A percentile compares a stretch with the other conserved stretches of the same genome.
phyloP scores from a whole-genome alignment of 352 stramenopile genomes.

The Aphanomyces invadans region DNA sequence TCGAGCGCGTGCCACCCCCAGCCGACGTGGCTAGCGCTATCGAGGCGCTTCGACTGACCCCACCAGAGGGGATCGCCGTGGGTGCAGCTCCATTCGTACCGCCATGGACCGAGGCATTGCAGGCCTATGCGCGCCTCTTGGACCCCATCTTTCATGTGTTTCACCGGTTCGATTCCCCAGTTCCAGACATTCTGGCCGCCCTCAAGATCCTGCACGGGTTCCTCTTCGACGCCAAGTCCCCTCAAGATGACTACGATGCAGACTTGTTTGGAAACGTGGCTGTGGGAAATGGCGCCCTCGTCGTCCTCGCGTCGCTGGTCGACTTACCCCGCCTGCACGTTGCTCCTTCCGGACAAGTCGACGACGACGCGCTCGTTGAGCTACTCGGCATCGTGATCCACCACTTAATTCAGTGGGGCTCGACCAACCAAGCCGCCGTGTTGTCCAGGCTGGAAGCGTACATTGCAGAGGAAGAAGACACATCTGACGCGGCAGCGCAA shows the following conservation, averaged over 20 bases:
- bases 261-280: conserved; percentile 21
- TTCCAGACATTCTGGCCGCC: neutral
- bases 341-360: neutral
- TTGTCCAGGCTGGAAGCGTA: conserved; percentile 13
- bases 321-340: conserved; percentile 5
- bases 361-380: neutral
- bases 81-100: conserved; percentile 7
- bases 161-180: neutral
- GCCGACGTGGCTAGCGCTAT: neutral
- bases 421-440: neutral
- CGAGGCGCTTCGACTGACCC: neutral
- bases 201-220: neutral
- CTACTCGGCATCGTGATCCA: neutral
- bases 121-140: neutral
- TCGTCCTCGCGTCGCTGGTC: conserved; percentile 5
- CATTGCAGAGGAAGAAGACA: conserved; percentile 17
- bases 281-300: neutral
- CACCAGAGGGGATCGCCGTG: neutral
- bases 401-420: conserved; percentile 5
- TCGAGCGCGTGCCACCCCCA: neutral
- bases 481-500: neutral
- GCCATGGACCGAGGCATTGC: neutral
- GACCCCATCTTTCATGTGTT: conserved; percentile 11
- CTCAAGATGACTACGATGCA: conserved; percentile 9
- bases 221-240: conserved; percentile 4